Evolutionary conservation across 129 eudicot genomes (phyloP).

Genomic region (Kitagawia praeruptora): DNA sequence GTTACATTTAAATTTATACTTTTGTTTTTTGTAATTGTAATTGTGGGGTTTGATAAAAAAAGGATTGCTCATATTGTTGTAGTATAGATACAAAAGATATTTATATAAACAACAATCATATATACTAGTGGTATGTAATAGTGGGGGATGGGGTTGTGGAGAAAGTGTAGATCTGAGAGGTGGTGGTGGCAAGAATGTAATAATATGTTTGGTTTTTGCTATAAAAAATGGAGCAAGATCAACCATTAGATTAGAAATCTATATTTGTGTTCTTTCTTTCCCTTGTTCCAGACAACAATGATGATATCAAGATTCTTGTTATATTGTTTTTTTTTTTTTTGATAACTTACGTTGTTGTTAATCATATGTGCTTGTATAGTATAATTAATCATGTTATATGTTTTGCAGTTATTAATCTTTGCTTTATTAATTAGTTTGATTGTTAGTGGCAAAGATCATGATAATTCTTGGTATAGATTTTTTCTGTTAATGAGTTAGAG

Average conservation of each 20-base stretch:
- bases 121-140: not conserved
- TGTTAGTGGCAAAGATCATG: too few relatives aligned
- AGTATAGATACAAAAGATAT: conserved; percentile 3
- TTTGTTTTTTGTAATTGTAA: not conserved
- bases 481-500: too few relatives aligned
- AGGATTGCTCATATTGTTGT: conserved; percentile 25
- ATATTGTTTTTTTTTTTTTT: conserved; percentile 7
- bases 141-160: not conserved
- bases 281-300: conserved; percentile 5
- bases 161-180: conserved; percentile 5
- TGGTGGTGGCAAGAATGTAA: conserved; percentile 4
- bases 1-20: not conserved
- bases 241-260: conserved; percentile 16
- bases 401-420: too few relatives aligned
- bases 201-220: conserved; percentile 17
- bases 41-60: not conserved
- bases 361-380: not conserved
- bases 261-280: conserved; percentile 11
- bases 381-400: not conserved
- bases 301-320: conserved; percentile 29
- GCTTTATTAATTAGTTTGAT: too few relatives aligned
- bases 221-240: conserved; percentile 27
- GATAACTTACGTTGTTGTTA: not conserved
- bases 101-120: conserved; percentile 24
- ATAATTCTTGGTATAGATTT: too few relatives aligned